Conservation (phyloP, 208 protist species). For the Trichomonas vaginalis region DNA sequence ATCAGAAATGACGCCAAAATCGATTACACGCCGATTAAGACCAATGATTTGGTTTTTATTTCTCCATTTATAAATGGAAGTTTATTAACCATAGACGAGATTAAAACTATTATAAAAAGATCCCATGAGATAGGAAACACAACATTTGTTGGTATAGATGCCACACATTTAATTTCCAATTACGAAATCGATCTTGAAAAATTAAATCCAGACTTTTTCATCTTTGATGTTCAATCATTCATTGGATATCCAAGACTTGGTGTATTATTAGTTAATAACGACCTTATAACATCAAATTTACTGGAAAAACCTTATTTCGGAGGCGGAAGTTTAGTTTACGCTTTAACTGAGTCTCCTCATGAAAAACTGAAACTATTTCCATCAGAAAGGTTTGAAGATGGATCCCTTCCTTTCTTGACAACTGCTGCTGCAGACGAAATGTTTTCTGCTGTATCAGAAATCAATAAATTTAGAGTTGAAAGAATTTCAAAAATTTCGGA, state of each 20-base stretch:
- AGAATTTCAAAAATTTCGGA: no score
- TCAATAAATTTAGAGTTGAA: neutral
- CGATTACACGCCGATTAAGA: neutral
- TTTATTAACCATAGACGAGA: neutral
- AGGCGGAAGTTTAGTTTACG: neutral
- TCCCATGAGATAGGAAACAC: neutral
- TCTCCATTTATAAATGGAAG: neutral
- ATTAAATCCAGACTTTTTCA: neutral
- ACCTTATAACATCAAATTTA: neutral
- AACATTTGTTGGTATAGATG: neutral
- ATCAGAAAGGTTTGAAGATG: neutral
- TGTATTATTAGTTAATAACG: neutral
- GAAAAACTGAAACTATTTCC: neutral
- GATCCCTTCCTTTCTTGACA: neutral
- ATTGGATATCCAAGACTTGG: neutral
- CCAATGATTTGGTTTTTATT: neutral
- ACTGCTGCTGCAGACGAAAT: neutral
- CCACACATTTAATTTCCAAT: neutral
- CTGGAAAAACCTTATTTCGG: neutral
- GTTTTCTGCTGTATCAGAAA: neutral
- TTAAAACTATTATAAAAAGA: neutral
- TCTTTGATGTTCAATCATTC: neutral
- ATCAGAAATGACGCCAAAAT: neutral
- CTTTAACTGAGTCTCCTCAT: neutral
- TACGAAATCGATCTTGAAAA: neutral